These are phyloP conservation scores for Blastobotrys indianensis DNA, from an alignment of 1,139 yeast genomes.

Conservation along the genomic window DNA sequence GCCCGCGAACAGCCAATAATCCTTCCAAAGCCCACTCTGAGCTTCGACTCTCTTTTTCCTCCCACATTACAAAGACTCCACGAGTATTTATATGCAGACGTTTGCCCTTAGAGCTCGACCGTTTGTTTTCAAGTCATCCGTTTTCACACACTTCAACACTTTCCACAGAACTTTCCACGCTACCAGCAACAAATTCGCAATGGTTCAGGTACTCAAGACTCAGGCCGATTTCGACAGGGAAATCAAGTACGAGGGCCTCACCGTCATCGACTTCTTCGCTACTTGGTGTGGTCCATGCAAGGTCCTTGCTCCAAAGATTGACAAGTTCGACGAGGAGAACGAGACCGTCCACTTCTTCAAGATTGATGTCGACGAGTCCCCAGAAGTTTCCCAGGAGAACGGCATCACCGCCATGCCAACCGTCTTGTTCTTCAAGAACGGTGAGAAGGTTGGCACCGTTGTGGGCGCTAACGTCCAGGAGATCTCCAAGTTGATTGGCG, in stretches of 20 bases:
- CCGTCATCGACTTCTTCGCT: constrained; percentile 73
- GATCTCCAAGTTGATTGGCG: constrained; percentile 30
- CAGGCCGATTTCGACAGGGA: constrained; percentile 20
- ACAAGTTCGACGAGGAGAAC: constrained; percentile 59
- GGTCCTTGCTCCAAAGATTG: constrained; percentile 87
- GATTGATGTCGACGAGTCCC: constrained; percentile 76
- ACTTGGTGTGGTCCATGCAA: constrained; percentile 98
- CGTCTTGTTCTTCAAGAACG: constrained; percentile 68
- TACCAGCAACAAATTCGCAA: too few relatives aligned
- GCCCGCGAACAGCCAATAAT: too few relatives aligned
- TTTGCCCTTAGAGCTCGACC: too few relatives aligned
- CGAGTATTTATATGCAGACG: too few relatives aligned
- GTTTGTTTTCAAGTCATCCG: too few relatives aligned
- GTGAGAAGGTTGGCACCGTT: constrained; percentile 63
- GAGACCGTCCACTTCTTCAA: constrained; percentile 58
- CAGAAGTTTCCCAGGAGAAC: constrained; percentile 67
- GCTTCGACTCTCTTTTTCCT: too few relatives aligned
- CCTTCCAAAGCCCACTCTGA: too few relatives aligned
- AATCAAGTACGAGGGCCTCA: constrained; percentile 20
- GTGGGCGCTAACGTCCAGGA: constrained; percentile 87
- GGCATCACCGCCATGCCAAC: constrained; percentile 90
- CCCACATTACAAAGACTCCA: too few relatives aligned
- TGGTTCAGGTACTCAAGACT: too few relatives aligned
- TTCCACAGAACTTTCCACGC: too few relatives aligned
- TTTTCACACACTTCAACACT: too few relatives aligned